A percentile compares a stretch with the other conserved stretches of the same genome.
Conservation (phyloP, 257 asterid species). For the Salvia hispanica region DNA sequence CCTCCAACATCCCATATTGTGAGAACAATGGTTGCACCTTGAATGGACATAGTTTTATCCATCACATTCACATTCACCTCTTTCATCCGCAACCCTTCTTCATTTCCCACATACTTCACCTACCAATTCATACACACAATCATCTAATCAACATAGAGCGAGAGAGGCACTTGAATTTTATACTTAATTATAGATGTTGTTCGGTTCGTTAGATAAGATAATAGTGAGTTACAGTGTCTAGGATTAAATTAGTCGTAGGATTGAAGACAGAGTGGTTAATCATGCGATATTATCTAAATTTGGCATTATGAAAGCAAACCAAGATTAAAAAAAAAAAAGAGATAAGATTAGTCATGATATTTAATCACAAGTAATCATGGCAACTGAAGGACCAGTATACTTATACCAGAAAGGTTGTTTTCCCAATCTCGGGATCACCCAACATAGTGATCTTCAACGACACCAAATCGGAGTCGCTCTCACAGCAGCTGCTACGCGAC, state of each 20-base stretch:
- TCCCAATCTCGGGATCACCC: conserved; percentile 93
- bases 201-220: no score
- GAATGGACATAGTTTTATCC: conserved; percentile 61
- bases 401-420: conserved; percentile 80
- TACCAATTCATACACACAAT: conserved; percentile 6
- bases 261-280: no score
- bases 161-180: no score
- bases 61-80: conserved; percentile 72
- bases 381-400: conserved; percentile 28
- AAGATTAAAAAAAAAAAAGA: no score
- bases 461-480: conserved; percentile 80
- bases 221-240: no score
- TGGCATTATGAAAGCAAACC: no score
- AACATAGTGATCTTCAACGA: conserved; percentile 73
- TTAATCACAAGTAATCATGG: no score
- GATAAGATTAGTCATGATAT: no score
- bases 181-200: no score
- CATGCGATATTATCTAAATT: no score
- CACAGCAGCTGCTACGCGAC: conserved; percentile 40
- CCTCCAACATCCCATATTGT: conserved; percentile 95
- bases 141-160: no score
- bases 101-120: conserved; percentile 84
- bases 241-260: no score
- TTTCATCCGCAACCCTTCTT: conserved; percentile 69
- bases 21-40: conserved; percentile 73